Base-by-base conservation (phyloP, 2,329 filamentous ascomycete species). In the Plenodomus biglobosus region DNA sequence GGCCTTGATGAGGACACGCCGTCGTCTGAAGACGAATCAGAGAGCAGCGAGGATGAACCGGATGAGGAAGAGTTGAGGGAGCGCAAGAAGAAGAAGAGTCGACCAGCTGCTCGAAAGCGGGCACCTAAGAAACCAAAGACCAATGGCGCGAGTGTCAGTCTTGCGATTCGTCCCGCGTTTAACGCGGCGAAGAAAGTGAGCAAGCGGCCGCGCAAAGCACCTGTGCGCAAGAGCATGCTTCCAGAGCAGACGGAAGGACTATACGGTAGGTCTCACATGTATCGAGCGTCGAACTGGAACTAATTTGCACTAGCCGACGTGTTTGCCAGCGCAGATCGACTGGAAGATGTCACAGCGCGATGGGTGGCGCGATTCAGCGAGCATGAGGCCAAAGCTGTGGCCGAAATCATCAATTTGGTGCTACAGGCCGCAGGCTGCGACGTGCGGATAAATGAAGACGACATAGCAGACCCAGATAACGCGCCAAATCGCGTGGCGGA, bases 381-480 rank as follows among this genome's bases (percentile, higher is more conserved):
- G 42, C 72, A 84, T 56, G 80, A 82, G 56, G 73, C 78, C 18
- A 68, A 70, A 32, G 82, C 80, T 5, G 65, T 86, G 59, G 75
- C 78, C 39, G 80, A 85, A 48, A 65, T 86, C 43, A 73, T 86
- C 65, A 86, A 85, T 62, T 81, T 86, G 45, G 76, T 85, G 18
- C 71, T 86, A 16, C 78, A 78, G 58, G 81, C 88, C 53, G 85
- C 92, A 16, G 94, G 94, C 22, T 95, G 92, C 69, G 84, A 90
- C 45, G 79, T 89, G 44, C 82, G 87, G 58, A 83, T 99, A 45
- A 87, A 86, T 8, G 81, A 83, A 34, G 85, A 94, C 66, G 91
- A 97, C 68, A 89, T 96, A 55, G 85, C 86, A 57, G 92, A 99
- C 68, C 85, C 90, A 7, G 94, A 99, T 68, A 91, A 94, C 65